Percentiles rank a stretch among this genome's conserved stretches.
These are phyloP conservation scores for Populus tremula DNA, from an alignment of 345 rosid species.

Conservation along the genomic window DNA sequence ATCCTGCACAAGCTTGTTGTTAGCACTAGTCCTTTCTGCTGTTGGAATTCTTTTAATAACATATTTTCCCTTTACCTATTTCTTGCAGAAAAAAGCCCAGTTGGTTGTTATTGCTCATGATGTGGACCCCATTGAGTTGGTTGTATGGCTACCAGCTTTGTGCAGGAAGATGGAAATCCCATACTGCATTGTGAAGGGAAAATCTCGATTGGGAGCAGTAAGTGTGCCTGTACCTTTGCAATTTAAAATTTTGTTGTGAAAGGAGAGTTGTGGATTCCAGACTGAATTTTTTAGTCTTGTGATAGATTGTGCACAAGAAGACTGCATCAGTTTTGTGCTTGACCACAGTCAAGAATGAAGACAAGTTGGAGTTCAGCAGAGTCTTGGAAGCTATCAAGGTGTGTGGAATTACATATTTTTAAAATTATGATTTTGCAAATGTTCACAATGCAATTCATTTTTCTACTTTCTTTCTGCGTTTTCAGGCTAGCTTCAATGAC, in stretches of 20 bases:
- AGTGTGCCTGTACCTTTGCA: not conserved
- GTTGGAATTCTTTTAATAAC: too few species aligned
- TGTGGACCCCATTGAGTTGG: conserved; percentile 76
- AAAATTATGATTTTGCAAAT: not conserved
- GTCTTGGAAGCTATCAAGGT: conserved; percentile 70
- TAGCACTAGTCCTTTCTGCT: too few species aligned
- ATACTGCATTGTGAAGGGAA: conserved; percentile 72
- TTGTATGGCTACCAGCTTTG: conserved; percentile 73
- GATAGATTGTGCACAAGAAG: conserved; percentile 64
- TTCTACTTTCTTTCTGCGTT: not conserved
- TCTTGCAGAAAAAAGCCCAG: conserved; percentile 54
- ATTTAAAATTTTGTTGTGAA: too few species aligned
- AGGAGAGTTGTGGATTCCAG: too few species aligned
- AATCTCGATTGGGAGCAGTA: conserved; percentile 66
- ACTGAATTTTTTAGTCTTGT: not conserved
- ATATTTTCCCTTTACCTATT: not conserved
- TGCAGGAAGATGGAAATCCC: conserved; percentile 78
- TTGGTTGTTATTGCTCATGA: conserved; percentile 71
- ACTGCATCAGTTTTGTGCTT: conserved; percentile 63
- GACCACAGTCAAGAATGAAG: conserved; percentile 65
- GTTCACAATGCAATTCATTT: not conserved
- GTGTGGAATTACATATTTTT: not conserved
- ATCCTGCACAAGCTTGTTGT: too few species aligned
- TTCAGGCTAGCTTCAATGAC: conserved; percentile 66
- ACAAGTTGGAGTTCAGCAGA: conserved; percentile 65